A percentile compares a stretch with the other conserved stretches of the same genome.
These are phyloP conservation scores for Acacia crassicarpa DNA, from an alignment of 306 rosid species.

Conservation along the genomic window DNA sequence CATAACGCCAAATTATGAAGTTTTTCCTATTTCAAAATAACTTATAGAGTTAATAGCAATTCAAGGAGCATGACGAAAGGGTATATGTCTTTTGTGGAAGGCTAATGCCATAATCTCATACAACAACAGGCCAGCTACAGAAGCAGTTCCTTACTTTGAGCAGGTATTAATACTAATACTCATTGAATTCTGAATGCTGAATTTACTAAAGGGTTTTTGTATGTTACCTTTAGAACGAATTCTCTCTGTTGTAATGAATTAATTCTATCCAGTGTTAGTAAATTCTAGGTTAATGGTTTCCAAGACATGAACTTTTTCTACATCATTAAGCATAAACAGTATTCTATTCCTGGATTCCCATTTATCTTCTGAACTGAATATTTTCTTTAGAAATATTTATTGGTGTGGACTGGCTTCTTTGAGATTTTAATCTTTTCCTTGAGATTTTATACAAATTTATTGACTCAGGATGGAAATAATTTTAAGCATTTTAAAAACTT, in stretches of 20 bases:
- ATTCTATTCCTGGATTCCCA: not conserved
- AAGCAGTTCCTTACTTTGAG: constrained; percentile 98
- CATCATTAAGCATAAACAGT: not conserved
- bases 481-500: constrained; percentile 15
- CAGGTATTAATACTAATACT: constrained; percentile 54
- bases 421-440: not conserved
- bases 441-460: not conserved
- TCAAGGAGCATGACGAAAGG: constrained; percentile 45
- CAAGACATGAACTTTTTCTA: not conserved
- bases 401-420: constrained; percentile 1
- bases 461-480: not conserved
- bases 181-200: constrained; percentile 11
- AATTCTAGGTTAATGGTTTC: not conserved
- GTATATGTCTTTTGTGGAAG: constrained; percentile 61
- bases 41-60: constrained; percentile 20
- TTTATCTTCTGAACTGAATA: not conserved
- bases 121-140: constrained; percentile 94
- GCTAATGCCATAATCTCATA: constrained; percentile 88
- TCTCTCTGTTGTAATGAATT: constrained; percentile 3
- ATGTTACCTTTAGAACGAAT: constrained; percentile 8
- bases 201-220: not conserved
- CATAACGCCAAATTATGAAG: constrained; percentile 20
- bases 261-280: constrained; percentile 1
- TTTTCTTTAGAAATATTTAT: constrained; percentile 12
- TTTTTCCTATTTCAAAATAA: constrained; percentile 30